Conservation (phyloP, 371 early-diverging fungal species). For the Actinomortierella ambigua region DNA sequence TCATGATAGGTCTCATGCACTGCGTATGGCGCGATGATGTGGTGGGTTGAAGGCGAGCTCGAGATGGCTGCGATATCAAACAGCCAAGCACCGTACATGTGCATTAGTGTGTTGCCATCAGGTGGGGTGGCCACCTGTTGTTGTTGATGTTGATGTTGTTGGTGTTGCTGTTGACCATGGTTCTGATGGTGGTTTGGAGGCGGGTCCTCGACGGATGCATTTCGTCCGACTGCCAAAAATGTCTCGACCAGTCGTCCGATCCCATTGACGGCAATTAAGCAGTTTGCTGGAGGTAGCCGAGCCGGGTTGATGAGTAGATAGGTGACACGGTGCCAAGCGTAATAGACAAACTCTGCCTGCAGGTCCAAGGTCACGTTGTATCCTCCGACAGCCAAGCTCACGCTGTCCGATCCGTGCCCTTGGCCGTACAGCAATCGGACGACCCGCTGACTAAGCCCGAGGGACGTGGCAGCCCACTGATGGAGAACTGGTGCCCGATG, state of each 20-base stretch:
- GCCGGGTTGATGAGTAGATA: slow-evolving; percentile 73
- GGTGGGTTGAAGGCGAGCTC: slow-evolving; percentile 24
- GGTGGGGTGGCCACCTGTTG: slow-evolving; percentile 46
- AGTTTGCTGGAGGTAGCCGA: slow-evolving; percentile 63
- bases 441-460: slow-evolving; percentile 66
- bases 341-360: slow-evolving; percentile 63
- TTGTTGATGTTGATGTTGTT: slow-evolving; percentile 13
- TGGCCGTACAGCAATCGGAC: slow-evolving; percentile 68
- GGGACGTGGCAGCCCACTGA: slow-evolving; percentile 71
- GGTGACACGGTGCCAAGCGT: slow-evolving; percentile 76
- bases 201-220: background rate
- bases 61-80: slow-evolving; percentile 56
- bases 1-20: slow-evolving; percentile 45
- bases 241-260: slow-evolving; percentile 68
- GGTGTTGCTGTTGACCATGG: slow-evolving; percentile 3
- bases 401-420: slow-evolving; percentile 58
- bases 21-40: slow-evolving; percentile 12
- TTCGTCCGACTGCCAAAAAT: slow-evolving; percentile 53
- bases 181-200: slow-evolving; percentile 13
- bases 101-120: slow-evolving; percentile 78
- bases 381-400: slow-evolving; percentile 57
- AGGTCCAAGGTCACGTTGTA: slow-evolving; percentile 69
- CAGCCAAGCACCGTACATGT: slow-evolving; percentile 80
- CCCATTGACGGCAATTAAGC: slow-evolving; percentile 68
- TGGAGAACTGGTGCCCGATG: slow-evolving; percentile 70